Conservation (phyloP, 140 eudicot species). For the Anethum foeniculum region DNA sequence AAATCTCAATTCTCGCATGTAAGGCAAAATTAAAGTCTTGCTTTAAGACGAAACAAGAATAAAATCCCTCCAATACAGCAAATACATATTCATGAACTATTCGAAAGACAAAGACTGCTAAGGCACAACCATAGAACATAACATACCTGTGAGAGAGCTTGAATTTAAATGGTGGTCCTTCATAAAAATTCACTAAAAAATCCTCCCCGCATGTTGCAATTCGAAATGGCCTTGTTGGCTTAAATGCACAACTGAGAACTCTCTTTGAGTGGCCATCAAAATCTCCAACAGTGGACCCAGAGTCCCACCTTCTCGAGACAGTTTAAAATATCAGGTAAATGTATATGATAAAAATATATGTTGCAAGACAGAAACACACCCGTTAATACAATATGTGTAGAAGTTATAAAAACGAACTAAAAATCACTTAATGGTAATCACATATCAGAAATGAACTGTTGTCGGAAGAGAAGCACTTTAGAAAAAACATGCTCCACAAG, state of each 20-base stretch:
- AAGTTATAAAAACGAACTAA: not conserved
- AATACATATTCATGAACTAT: not conserved
- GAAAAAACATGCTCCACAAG: not conserved
- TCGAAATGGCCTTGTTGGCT: slow-evolving; percentile 94
- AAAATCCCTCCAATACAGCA: not conserved
- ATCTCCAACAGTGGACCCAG: slow-evolving; percentile 92
- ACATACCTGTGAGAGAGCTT: slow-evolving; percentile 82
- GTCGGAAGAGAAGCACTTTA: not conserved
- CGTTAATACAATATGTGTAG: not conserved
- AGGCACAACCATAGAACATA: slow-evolving; percentile 1
- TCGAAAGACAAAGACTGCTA: not conserved
- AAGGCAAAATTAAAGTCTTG: not conserved
- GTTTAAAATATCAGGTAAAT: slow-evolving; percentile 2
- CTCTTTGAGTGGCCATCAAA: slow-evolving; percentile 93
- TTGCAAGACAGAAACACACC: not conserved
- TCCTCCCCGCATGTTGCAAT: slow-evolving; percentile 92
- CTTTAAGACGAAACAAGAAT: not conserved
- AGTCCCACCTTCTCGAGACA: slow-evolving; percentile 84
- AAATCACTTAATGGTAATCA: not conserved
- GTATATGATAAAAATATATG: not conserved
- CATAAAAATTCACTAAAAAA: slow-evolving; percentile 86
- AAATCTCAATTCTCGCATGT: not conserved
- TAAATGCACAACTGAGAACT: slow-evolving; percentile 89
- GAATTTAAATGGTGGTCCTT: slow-evolving; percentile 96
- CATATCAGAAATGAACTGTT: not conserved